Evolutionary conservation across 148 eudicot species (phyloP).

Genomic region (Simmondsia chinensis): DNA sequence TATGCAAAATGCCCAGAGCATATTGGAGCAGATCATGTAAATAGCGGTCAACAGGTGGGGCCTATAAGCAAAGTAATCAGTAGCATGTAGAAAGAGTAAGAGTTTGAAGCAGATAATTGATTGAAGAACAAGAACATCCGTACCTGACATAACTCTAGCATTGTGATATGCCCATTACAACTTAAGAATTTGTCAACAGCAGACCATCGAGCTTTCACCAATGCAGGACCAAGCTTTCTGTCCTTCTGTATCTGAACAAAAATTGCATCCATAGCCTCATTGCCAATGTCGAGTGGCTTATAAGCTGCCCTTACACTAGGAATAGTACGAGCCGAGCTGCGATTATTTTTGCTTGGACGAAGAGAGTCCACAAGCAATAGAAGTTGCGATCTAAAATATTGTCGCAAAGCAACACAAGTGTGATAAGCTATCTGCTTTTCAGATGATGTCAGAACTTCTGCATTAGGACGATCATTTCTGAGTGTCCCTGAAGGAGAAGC

Average conservation of each 20-base stretch:
- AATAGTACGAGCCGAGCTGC: slow-evolving; percentile 61
- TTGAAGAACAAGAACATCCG: neutral
- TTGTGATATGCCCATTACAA: slow-evolving; percentile 84
- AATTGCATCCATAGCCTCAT: slow-evolving; percentile 83
- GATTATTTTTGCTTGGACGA: slow-evolving; percentile 66
- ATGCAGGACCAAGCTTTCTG: slow-evolving; percentile 88
- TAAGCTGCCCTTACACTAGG: slow-evolving; percentile 63
- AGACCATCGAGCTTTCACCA: slow-evolving; percentile 84
- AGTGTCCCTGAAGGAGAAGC: slow-evolving; percentile 50
- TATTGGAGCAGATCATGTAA: slow-evolving; percentile 96
- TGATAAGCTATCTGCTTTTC: slow-evolving; percentile 97
- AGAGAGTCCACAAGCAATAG: slow-evolving; percentile 76
- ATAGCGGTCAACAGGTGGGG: slow-evolving; percentile 90
- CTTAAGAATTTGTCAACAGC: slow-evolving; percentile 76
- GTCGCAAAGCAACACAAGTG: slow-evolving; percentile 85
- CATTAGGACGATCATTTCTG: slow-evolving; percentile 67
- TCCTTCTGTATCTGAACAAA: slow-evolving; percentile 89
- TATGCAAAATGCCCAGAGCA: slow-evolving; percentile 86
- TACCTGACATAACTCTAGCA: slow-evolving; percentile 98
- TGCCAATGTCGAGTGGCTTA: slow-evolving; percentile 92
- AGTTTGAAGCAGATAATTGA: neutral
- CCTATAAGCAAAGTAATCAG: slow-evolving; percentile 31
- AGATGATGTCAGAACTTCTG: slow-evolving; percentile 79
- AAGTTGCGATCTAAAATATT: slow-evolving; percentile 90
- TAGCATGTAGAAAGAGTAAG: slow-evolving; percentile 6